These are phyloP conservation scores for Solanum appendiculatum DNA, from an alignment of 257 asterid genomes.

Conservation along the genomic window DNA sequence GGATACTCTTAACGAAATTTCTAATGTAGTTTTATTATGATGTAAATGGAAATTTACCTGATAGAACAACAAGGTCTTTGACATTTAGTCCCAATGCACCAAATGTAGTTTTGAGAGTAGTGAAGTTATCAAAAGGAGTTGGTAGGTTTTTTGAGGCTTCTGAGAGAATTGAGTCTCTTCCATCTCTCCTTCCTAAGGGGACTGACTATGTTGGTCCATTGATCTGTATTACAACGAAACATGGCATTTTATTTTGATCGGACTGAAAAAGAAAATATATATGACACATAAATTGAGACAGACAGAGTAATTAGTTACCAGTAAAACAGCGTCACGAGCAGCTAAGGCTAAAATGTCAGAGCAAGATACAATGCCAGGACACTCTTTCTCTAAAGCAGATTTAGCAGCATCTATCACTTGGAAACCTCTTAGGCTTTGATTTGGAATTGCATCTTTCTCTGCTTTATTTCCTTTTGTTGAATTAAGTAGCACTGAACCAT, in stretches of 20 bases:
- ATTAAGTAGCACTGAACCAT: constrained; percentile 53
- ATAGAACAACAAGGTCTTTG: constrained; percentile 20
- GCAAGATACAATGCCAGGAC: constrained; percentile 59
- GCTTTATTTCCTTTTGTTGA: constrained; percentile 34
- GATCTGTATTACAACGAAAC: constrained; percentile 3
- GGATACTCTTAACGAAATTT: no score
- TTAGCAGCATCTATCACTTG: constrained; percentile 58
- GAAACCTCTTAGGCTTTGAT: constrained; percentile 43
- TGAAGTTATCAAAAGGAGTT: constrained; percentile 2
- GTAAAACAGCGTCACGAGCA: constrained; percentile 46
- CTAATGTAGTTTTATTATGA: no score
- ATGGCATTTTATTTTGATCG: background rate
- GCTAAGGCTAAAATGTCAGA: constrained; percentile 63
- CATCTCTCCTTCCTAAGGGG: constrained; percentile 67
- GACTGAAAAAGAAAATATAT: background rate
- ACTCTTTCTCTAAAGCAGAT: constrained; percentile 33
- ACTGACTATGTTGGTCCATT: constrained; percentile 65
- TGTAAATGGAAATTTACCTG: constrained; percentile 6
- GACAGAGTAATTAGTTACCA: constrained; percentile 5
- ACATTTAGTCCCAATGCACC: constrained; percentile 7
- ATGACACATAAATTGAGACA: background rate
- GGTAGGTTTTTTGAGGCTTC: constrained; percentile 31
- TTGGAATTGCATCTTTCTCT: constrained; percentile 51
- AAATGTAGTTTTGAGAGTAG: constrained; percentile 15
- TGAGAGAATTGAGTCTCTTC: constrained; percentile 32